These are phyloP conservation scores for Eucalyptus sideroxylon DNA, from an alignment of 345 rosid species.

Conservation along the genomic window DNA sequence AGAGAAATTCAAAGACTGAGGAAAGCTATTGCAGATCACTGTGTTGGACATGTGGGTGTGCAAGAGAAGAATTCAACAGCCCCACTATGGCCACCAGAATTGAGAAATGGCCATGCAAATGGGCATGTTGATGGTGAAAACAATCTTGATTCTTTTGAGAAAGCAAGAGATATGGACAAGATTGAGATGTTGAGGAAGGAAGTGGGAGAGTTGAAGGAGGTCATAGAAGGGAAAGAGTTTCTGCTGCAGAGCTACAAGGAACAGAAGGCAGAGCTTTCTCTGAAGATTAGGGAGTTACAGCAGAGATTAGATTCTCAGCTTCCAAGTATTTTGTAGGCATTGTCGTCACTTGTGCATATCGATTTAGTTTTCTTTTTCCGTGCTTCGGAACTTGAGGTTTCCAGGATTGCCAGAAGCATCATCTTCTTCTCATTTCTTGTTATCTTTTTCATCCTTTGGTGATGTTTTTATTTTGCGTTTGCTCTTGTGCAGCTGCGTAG, in stretches of 20 bases:
- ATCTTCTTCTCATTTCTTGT: neutral
- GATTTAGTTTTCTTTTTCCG: neutral
- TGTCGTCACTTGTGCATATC: conserved; percentile 54
- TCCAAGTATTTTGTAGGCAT: conserved; percentile 86
- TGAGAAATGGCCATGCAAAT: conserved; percentile 43
- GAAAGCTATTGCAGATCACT: conserved; percentile 83
- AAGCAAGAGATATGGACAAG: conserved; percentile 43
- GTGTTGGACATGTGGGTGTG: conserved; percentile 12
- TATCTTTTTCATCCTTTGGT: neutral
- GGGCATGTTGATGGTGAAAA: conserved; percentile 36
- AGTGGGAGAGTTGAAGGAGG: conserved; percentile 78
- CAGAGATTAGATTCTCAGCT: conserved; percentile 78
- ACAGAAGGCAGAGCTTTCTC: conserved; percentile 71
- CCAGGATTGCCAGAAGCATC: neutral
- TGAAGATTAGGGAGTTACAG: conserved; percentile 77
- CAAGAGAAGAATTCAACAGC: conserved; percentile 23
- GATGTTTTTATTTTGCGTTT: neutral
- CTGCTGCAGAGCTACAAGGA: conserved; percentile 74
- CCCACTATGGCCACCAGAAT: conserved; percentile 33
- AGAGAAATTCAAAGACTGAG: conserved; percentile 83
- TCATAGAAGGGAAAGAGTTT: conserved; percentile 85
- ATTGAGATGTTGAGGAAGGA: conserved; percentile 73
- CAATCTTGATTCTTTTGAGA: conserved; percentile 20
- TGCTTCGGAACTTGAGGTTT: neutral
- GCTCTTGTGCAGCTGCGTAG: neutral